Evolutionary conservation across 2,329 filamentous ascomycete genomes (phyloP).

Genomic region (Fusarium pilosicola): DNA sequence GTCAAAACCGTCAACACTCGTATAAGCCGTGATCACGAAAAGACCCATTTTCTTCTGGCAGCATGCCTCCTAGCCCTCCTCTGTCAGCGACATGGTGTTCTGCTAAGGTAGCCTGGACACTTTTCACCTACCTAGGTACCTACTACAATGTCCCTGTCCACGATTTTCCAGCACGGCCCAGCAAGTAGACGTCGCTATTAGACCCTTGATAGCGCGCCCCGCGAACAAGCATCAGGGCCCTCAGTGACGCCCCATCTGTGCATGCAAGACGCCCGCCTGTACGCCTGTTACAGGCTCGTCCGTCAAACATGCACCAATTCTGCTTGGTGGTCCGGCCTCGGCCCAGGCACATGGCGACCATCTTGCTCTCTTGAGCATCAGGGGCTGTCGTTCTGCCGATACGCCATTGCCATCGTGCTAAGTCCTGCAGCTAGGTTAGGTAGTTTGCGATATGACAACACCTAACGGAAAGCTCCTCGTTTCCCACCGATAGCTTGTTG

Average conservation of each 20-base stretch:
- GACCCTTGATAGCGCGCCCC: conserved; percentile 38
- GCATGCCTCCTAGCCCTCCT: conserved; percentile 24
- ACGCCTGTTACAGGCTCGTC: conserved; percentile 37
- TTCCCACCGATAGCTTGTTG: conserved; percentile 43
- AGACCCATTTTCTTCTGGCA: conserved; percentile 1
- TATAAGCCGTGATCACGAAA: not conserved
- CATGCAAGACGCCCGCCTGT: conserved; percentile 42
- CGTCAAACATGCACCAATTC: conserved; percentile 31
- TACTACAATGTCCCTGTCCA: conserved; percentile 8
- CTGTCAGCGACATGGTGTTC: conserved; percentile 8
- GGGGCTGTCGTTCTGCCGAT: conserved; percentile 24
- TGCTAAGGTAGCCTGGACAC: conserved; percentile 8
- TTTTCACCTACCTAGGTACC: not conserved
- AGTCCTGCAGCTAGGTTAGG: conserved; percentile 36
- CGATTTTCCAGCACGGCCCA: conserved; percentile 24
- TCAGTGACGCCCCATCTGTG: conserved; percentile 41
- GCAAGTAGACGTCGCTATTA: conserved; percentile 13
- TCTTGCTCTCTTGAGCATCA: conserved; percentile 26
- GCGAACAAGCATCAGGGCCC: conserved; percentile 33
- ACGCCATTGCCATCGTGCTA: conserved; percentile 28
- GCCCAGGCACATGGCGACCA: conserved; percentile 39
- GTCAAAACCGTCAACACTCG: not conserved
- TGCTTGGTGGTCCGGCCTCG: conserved; percentile 37
- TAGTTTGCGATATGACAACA: conserved; percentile 35
- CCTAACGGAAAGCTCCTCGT: conserved; percentile 35